Conservation (phyloP, 306 rosid genomes). For the Vigna reflexopilosa region DNA sequence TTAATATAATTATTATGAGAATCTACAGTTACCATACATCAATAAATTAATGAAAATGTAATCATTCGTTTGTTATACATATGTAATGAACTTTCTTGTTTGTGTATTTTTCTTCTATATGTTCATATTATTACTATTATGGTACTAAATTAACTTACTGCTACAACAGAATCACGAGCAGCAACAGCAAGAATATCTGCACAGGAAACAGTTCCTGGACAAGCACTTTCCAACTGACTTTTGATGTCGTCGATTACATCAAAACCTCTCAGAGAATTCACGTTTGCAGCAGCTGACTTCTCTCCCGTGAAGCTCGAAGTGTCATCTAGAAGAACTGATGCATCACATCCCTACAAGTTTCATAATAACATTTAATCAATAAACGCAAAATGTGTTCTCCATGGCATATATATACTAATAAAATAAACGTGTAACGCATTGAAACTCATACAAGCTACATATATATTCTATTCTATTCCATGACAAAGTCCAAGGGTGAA, state of each 20-base stretch:
- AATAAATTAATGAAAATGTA: too few relatives aligned
- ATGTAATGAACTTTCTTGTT: not conserved
- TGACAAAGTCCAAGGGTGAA: not conserved
- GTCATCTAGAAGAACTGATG: conserved; percentile 75
- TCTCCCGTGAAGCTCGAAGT: conserved; percentile 70
- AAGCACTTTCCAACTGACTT: conserved; percentile 60
- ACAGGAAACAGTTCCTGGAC: conserved; percentile 79
- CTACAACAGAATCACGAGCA: conserved; percentile 73
- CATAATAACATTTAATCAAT: not conserved
- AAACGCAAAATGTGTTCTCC: not conserved
- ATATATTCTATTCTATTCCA: not conserved
- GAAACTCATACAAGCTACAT: not conserved
- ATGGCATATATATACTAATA: too few relatives aligned
- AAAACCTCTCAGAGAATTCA: conserved; percentile 67
- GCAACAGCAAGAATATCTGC: conserved; percentile 73
- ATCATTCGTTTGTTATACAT: too few relatives aligned
- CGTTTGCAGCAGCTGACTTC: conserved; percentile 69
- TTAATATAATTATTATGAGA: too few relatives aligned
- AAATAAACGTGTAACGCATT: not conserved
- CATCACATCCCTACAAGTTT: conserved; percentile 73
- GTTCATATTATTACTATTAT: not conserved
- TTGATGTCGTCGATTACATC: conserved; percentile 70
- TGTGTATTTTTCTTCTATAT: not conserved
- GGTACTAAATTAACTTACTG: conserved; percentile 50
- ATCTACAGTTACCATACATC: too few relatives aligned